phyloP scores from a whole-genome alignment of 495 filamentous ascomycete species.

The Podospora pseudoanserina region DNA sequence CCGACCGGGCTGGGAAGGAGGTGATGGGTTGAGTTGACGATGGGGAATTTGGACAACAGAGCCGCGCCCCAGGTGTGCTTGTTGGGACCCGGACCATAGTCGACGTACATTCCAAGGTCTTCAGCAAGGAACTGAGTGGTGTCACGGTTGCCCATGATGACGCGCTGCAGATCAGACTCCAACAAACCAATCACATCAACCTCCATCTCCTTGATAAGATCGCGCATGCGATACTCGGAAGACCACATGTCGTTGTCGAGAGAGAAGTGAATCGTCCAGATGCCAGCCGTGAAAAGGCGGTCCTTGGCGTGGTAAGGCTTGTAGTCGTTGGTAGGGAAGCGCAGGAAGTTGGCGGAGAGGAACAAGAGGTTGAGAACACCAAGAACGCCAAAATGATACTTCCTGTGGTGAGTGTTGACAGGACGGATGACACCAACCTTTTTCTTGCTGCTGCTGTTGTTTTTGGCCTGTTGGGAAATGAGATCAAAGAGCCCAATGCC shows the following conservation, averaged over 20 bases:
- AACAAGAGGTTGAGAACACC: slow-evolving; percentile 72
- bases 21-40: slow-evolving; percentile 94
- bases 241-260: slow-evolving; percentile 99
- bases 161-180: slow-evolving; percentile 90
- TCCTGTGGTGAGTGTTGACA: slow-evolving; percentile 37
- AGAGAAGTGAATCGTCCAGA: slow-evolving; percentile 99
- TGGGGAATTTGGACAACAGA: slow-evolving; percentile 94
- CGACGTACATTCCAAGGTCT: slow-evolving; percentile 96
- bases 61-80: slow-evolving; percentile 98
- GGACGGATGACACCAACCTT: slow-evolving; percentile 20
- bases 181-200: slow-evolving; percentile 92
- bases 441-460: slow-evolving; percentile 8
- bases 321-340: slow-evolving; percentile 92
- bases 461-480: slow-evolving; percentile 39
- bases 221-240: slow-evolving; percentile 87
- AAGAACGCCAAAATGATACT: slow-evolving; percentile 51
- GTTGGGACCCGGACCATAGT: slow-evolving; percentile 96
- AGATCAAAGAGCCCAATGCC: slow-evolving; percentile 82
- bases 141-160: slow-evolving; percentile 99
- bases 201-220: slow-evolving; percentile 89
- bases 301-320: slow-evolving; percentile 82
- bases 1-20: slow-evolving; percentile 89
- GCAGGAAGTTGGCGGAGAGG: slow-evolving; percentile 77
- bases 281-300: slow-evolving; percentile 84
- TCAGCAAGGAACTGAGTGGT: slow-evolving; percentile 93